These are phyloP conservation scores for Blastobotrys muscicola DNA, from an alignment of 805 yeast genomes.

Conservation along the genomic window DNA sequence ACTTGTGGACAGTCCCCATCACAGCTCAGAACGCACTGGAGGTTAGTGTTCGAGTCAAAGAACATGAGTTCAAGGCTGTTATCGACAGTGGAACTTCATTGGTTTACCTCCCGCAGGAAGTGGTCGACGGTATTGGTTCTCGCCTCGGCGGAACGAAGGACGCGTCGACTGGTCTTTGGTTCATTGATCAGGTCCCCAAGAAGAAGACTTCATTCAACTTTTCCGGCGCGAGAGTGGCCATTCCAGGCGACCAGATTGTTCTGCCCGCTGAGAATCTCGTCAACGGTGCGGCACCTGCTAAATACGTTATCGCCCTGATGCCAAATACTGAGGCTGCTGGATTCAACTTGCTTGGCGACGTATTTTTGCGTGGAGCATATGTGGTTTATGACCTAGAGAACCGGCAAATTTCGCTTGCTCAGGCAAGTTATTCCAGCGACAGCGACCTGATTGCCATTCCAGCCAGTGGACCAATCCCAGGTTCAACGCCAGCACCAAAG, in stretches of 20 bases:
- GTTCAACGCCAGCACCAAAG: too few species aligned
- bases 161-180: slow-evolving; percentile 3
- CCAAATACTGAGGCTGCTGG: slow-evolving; percentile 21
- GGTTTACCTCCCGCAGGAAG: slow-evolving; percentile 16
- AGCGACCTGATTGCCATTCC: too few species aligned
- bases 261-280: background rate
- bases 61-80: slow-evolving; percentile 4
- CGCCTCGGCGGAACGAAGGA: slow-evolving; percentile 36
- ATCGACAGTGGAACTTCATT: slow-evolving; percentile 21
- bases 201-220: slow-evolving; percentile 18
- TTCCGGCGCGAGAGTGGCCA: slow-evolving; percentile 15
- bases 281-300: too few species aligned
- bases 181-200: slow-evolving; percentile 2
- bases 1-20: slow-evolving; percentile 29
- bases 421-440: slow-evolving; percentile 23
- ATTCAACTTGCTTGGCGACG: slow-evolving; percentile 44
- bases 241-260: slow-evolving; percentile 17
- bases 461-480: too few species aligned
- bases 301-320: slow-evolving; percentile 7
- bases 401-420: slow-evolving; percentile 46
- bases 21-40: slow-evolving; percentile 12
- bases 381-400: slow-evolving; percentile 56
- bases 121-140: slow-evolving; percentile 24
- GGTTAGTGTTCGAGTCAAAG: too few species aligned
- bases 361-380: slow-evolving; percentile 52